Base-by-base conservation (phyloP, 495 filamentous ascomycete species). In the Penicillium maclennaniae region DNA sequence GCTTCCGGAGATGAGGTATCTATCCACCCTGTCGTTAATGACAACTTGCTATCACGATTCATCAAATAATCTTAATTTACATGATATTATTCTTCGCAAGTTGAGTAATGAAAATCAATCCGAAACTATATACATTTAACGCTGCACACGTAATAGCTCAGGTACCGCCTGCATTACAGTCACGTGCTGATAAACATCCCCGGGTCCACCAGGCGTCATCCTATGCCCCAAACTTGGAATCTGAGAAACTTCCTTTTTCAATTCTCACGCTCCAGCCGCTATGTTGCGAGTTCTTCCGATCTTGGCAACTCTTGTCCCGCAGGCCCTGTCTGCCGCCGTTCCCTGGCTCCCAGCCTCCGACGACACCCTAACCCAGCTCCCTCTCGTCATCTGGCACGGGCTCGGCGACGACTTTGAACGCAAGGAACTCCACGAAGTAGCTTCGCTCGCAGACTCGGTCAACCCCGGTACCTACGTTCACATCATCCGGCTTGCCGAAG, bases 371-470 rank as follows among this genome's bases (percentile, higher is more conserved):
- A 66, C 55, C 48, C 88, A 88, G 6, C 79, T 95, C 31, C 93
- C 93, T 0, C 75, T 98, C 16, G 79, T 98, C 14, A 88, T 97
- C 64, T 98, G 93, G 93, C 93, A 98, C 68, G 92, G 89, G 59
- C 79, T 87, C 36, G 84, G 84, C 45, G 79, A 81, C 54, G 74
- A 81, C 70, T 96, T 84, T 74, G 77, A 83, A 38, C 82, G 82
- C 45, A 86, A 91, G 5, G 92, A 91, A 37, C 75, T 97, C 20
- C 74, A 75, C 44, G 54, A 71, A 26, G 76, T 95, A 17, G 89
- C 81, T 44, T 65, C 75, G 9, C 78, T 96, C 40, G 85, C 86
- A 49, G 80, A 90, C 36, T 65, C 82, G 44, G 69, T 81, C 43
- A 86, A 95, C 73, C 91, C 91, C 12, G 88, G 87, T 42, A 96